These are phyloP conservation scores for Auriculariales sp. DNA, from an alignment of 768 basidiomycete species.

Conservation along the genomic window DNA sequence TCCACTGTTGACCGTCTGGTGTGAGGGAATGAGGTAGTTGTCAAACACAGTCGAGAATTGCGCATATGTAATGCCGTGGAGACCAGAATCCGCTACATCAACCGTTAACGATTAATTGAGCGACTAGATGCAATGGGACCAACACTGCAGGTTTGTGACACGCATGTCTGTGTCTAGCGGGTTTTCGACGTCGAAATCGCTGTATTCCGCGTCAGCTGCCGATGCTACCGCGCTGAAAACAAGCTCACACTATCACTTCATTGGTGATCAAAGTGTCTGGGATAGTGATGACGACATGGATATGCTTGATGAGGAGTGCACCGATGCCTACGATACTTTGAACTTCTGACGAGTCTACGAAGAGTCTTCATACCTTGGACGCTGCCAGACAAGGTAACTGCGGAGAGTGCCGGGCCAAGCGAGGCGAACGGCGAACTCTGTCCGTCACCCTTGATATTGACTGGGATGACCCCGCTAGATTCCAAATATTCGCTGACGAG, in stretches of 20 bases:
- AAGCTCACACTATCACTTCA: neutral
- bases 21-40: slow-evolving; percentile 40
- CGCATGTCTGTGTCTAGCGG: too few relatives aligned
- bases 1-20: slow-evolving; percentile 47
- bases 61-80: slow-evolving; percentile 41
- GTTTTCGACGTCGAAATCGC: slow-evolving; percentile 38
- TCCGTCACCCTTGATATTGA: slow-evolving; percentile 45
- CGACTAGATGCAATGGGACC: too few relatives aligned
- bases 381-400: slow-evolving; percentile 33
- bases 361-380: slow-evolving; percentile 36
- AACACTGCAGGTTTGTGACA: too few relatives aligned
- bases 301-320: slow-evolving; percentile 33
- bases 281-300: slow-evolving; percentile 38
- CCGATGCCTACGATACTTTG: slow-evolving; percentile 5
- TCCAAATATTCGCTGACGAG: slow-evolving; percentile 47
- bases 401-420: slow-evolving; percentile 37
- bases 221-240: slow-evolving; percentile 20
- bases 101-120: too few relatives aligned
- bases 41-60: slow-evolving; percentile 41
- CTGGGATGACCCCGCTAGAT: slow-evolving; percentile 27
- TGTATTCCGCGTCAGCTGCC: slow-evolving; percentile 30
- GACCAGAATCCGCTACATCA: slow-evolving; percentile 38
- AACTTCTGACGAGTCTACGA: slow-evolving; percentile 23
- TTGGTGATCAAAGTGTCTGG: slow-evolving; percentile 13
- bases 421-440: slow-evolving; percentile 49